These are phyloP conservation scores for Nitzschia sp. DNA, from an alignment of 108 stramenopile genomes.

Conservation along the genomic window DNA sequence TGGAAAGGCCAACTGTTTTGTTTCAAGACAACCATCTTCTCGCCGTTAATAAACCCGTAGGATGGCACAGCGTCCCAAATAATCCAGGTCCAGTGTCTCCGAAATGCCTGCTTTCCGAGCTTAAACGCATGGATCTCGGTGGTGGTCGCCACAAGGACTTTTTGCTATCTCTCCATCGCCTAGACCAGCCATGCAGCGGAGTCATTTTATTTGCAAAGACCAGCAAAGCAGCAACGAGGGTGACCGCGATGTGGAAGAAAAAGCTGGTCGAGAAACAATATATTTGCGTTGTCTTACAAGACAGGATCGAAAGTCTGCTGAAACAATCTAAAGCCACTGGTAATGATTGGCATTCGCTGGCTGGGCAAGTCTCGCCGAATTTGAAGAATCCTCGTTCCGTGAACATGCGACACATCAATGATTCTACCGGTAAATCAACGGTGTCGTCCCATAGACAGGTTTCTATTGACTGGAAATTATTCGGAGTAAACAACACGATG, in stretches of 20 bases:
- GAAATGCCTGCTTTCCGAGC: slow-evolving; percentile 68
- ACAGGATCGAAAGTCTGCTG: neutral
- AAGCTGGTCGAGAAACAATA: slow-evolving; percentile 56
- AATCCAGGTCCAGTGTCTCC: slow-evolving; percentile 25
- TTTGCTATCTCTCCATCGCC: slow-evolving; percentile 71
- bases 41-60: slow-evolving; percentile 83
- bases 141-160: slow-evolving; percentile 73
- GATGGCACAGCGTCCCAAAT: slow-evolving; percentile 81
- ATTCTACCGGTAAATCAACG: neutral
- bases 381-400: neutral
- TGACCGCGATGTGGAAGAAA: slow-evolving; percentile 66
- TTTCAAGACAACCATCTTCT: slow-evolving; percentile 82
- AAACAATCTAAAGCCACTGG: neutral
- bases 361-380: neutral
- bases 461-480: slow-evolving; percentile 44
- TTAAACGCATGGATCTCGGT: slow-evolving; percentile 54
- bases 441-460: neutral
- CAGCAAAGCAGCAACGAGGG: slow-evolving; percentile 72
- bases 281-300: slow-evolving; percentile 26
- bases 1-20: slow-evolving; percentile 39
- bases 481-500: slow-evolving; percentile 19
- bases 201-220: slow-evolving; percentile 77
- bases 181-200: slow-evolving; percentile 89
- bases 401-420: neutral
- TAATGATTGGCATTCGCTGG: neutral